Evolutionary conservation across 1,284 basidiomycete species (phyloP), one percentile per base, ranked within the genome.

Genomic region (Anthracocystis panici-leucophaei): DNA sequence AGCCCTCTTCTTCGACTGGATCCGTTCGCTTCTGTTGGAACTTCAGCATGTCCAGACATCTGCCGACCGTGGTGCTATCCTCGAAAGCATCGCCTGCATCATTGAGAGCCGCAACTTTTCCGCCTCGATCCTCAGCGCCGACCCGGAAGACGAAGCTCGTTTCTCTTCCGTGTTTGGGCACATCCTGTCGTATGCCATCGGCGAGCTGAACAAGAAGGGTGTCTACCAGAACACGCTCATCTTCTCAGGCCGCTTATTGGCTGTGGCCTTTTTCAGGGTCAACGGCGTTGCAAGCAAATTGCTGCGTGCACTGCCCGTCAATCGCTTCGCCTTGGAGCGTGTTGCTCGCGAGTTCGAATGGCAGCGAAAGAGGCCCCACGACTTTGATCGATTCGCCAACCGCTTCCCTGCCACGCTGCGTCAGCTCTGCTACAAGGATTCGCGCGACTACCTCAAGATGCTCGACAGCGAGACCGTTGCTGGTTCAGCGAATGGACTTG

Each of bases 181-280:
- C 52, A 82, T 82, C 44, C 25, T 81, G 18, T 72, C 69, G 5
- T 82, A 80, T 42, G 81, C 81, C 5, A 82, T 82, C 41, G 81
- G 81, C 23, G 81, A 82, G 74, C 67, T 82, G 45, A 82, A 82
- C 70, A 82, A 82, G 63, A 82, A 82, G 74, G 81, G 81, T 11
- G 81, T 82, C 23, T 82, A 82, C 51, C 81, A 82, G 52, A 82
- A 82, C 45, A 82, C 81, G 46, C 67, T 82, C 45, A 82, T 82
- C 64, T 82, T 82, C 41, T 82, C 81, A 0, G 81, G 81, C 18
- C 69, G 81, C 8, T 49, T 82, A 21, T 48, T 82, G 20, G 81
- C 81, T 5, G 78, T 82, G 11, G 79, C 81, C 20, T 82, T 82
- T 58, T 78, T 82, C 63, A 64, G 81, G 23, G 69, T 82, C 51